Percentiles rank a stretch among this genome's conserved stretches.
Conservation (phyloP, 306 rosid species). For the Vicia sativa region DNA sequence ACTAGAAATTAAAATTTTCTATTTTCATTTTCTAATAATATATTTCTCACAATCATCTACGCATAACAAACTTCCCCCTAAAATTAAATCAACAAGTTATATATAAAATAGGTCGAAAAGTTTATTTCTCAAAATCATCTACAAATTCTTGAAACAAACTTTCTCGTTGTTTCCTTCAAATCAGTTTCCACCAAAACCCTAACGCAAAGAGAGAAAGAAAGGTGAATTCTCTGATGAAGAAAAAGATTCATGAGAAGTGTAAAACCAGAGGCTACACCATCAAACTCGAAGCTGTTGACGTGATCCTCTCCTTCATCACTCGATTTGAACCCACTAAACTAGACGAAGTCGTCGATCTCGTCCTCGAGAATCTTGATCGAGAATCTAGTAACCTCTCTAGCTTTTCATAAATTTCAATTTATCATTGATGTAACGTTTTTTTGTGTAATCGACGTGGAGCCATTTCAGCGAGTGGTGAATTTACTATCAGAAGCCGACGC, state of each 20-base stretch:
- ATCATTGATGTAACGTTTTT: constrained; percentile 64
- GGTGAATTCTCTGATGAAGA: constrained; percentile 63
- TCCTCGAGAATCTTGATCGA: constrained; percentile 59
- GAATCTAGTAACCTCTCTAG: constrained; percentile 52
- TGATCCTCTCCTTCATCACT: constrained; percentile 69
- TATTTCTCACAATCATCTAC: no score
- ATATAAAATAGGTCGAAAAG: no score
- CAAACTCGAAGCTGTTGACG: constrained; percentile 69
- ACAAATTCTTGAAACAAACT: no score
- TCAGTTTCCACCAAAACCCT: background rate
- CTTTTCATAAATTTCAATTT: background rate
- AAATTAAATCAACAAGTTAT: no score
- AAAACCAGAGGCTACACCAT: constrained; percentile 79
- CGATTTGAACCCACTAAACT: constrained; percentile 52
- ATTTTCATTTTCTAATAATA: no score
- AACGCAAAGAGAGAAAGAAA: constrained; percentile 31
- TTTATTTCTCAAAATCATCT: no score
- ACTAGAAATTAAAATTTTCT: no score
- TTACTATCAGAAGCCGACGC: constrained; percentile 56
- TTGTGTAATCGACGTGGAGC: constrained; percentile 64
- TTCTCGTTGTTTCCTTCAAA: no score
- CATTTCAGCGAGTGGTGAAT: constrained; percentile 58
- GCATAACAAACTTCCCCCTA: no score
- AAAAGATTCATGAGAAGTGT: constrained; percentile 71
- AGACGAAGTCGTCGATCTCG: constrained; percentile 64